These are phyloP conservation scores for Schizothecium vesticola DNA, from an alignment of 495 filamentous ascomycete genomes.

Conservation along the genomic window DNA sequence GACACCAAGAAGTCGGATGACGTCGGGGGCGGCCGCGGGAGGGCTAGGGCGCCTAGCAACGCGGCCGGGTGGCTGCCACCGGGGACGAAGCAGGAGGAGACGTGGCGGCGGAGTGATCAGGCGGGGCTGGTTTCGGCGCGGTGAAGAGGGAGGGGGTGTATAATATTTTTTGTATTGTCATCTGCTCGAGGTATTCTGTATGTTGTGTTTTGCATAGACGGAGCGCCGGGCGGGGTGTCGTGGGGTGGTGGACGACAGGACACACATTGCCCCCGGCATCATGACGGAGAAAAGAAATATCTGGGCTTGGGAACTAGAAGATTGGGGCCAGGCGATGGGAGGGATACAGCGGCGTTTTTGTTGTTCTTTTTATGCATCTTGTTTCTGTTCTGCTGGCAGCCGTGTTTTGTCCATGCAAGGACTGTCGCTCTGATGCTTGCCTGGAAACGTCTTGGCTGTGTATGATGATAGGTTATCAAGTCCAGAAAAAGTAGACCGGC, in stretches of 20 bases:
- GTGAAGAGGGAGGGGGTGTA: constrained; percentile 1
- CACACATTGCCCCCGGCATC: not conserved
- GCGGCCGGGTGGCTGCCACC: constrained; percentile 58
- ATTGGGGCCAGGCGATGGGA: not conserved
- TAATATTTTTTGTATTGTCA: not conserved
- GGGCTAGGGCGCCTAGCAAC: constrained; percentile 53
- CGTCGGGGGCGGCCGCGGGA: constrained; percentile 27
- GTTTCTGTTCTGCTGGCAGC: not conserved
- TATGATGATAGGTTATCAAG: no score
- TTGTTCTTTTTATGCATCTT: not conserved
- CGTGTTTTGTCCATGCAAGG: not conserved
- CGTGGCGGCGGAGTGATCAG: constrained; percentile 59
- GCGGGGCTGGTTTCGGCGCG: constrained; percentile 8
- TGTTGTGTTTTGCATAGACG: constrained; percentile 1
- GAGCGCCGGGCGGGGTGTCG: not conserved
- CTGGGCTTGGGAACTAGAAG: not conserved
- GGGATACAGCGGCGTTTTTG: not conserved
- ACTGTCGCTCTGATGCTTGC: no score
- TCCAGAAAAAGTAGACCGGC: no score
- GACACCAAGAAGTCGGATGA: constrained; percentile 60
- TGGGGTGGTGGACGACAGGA: not conserved
- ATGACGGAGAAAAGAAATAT: not conserved
- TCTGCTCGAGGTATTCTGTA: not conserved
- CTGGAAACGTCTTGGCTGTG: no score
- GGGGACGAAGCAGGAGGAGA: constrained; percentile 75